A percentile compares a stretch with the other conserved stretches of the same genome.
Conservation (phyloP, 2,329 filamentous ascomycete genomes). For the Tolypocladium tundrense region DNA sequence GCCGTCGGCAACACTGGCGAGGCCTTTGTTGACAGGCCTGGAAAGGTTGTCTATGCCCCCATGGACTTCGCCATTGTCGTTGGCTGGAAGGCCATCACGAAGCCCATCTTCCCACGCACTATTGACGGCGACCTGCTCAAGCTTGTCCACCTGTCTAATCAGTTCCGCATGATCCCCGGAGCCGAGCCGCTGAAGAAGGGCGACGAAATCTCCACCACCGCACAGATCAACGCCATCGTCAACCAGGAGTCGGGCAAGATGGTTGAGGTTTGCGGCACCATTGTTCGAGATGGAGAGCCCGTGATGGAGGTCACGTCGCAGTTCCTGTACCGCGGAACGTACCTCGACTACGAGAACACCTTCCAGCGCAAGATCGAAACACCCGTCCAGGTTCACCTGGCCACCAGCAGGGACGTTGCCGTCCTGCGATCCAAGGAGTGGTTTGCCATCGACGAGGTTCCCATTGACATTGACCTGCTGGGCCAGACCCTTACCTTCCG, state of each 20-base stretch:
- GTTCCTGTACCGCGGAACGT: slow-evolving; percentile 89
- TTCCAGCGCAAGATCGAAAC: slow-evolving; percentile 97
- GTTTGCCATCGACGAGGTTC: slow-evolving; percentile 70
- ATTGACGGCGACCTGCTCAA: slow-evolving; percentile 96
- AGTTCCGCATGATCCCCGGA: slow-evolving; percentile 96
- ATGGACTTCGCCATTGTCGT: slow-evolving; percentile 99
- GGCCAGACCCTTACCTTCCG: slow-evolving; percentile 95
- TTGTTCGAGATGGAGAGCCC: slow-evolving; percentile 68
- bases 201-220: slow-evolving; percentile 83
- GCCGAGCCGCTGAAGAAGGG: slow-evolving; percentile 93
- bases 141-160: slow-evolving; percentile 92
- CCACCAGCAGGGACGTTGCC: slow-evolving; percentile 81
- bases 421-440: slow-evolving; percentile 95
- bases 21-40: slow-evolving; percentile 90
- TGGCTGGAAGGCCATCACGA: slow-evolving; percentile 98
- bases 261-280: slow-evolving; percentile 99
- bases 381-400: slow-evolving; percentile 84
- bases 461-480: slow-evolving; percentile 71
- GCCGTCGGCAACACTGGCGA: slow-evolving; percentile 96
- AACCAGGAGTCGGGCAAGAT: slow-evolving; percentile 99
- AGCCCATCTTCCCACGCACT: slow-evolving; percentile 93
- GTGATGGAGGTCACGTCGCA: slow-evolving; percentile 99
- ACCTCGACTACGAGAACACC: slow-evolving; percentile 93
- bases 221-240: slow-evolving; percentile 93
- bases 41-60: slow-evolving; percentile 86